Conservation (phyloP, 306 rosid species). For the Acacia crassicarpa region DNA sequence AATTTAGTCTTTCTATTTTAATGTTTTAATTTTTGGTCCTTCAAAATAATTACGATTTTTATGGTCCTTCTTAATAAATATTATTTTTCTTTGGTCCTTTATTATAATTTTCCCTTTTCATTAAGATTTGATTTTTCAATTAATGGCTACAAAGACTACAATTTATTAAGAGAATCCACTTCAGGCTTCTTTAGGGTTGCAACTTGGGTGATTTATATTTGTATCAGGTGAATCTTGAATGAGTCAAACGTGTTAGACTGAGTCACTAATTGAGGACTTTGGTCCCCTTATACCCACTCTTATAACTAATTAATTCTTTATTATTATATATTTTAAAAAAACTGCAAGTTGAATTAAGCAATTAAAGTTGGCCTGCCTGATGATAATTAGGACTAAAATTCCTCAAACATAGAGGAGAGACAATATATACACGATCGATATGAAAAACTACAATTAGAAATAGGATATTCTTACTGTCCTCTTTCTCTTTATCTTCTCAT, state of each 20-base stretch:
- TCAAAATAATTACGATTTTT: too few species aligned
- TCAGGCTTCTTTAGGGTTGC: slow-evolving; percentile 47
- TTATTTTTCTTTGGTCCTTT: too few species aligned
- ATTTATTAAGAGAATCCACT: not conserved
- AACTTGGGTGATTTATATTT: slow-evolving; percentile 31
- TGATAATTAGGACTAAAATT: too few species aligned
- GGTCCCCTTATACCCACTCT: slow-evolving; percentile 27
- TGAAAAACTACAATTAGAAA: not conserved
- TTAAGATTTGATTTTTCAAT: slow-evolving; percentile 7
- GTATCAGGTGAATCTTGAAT: slow-evolving; percentile 30
- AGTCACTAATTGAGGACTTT: not conserved
- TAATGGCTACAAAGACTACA: slow-evolving; percentile 1
- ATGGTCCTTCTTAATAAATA: too few species aligned
- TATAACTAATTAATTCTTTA: not conserved
- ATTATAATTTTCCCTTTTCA: too few species aligned
- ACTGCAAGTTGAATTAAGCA: not conserved
- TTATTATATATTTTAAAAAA: not conserved
- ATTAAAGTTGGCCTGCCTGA: slow-evolving; percentile 27
- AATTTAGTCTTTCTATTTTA: too few species aligned
- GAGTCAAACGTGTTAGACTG: slow-evolving; percentile 3
- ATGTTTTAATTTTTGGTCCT: too few species aligned
- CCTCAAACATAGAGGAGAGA: too few species aligned
- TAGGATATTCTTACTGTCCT: too few species aligned
- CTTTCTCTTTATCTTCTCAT: too few species aligned
- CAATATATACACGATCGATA: too few species aligned